These are phyloP conservation scores for Crataegus laevigata DNA, from an alignment of 306 rosid genomes.

Conservation along the genomic window DNA sequence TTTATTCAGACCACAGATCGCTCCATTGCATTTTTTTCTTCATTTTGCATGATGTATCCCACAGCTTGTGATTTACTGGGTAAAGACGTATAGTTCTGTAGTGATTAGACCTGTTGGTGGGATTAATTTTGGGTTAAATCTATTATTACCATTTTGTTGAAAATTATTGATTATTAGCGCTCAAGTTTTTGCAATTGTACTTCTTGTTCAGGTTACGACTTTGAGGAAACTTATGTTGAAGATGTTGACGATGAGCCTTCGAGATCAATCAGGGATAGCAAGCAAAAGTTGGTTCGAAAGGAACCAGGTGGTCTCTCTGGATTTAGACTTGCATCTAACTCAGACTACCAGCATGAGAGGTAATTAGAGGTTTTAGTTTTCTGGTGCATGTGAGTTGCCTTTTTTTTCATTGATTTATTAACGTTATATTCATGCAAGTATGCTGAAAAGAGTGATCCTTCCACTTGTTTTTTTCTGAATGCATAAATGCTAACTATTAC, in stretches of 20 bases:
- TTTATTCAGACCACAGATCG: not conserved
- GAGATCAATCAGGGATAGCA: slow-evolving; percentile 39
- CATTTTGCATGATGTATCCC: not conserved
- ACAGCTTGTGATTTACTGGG: not conserved
- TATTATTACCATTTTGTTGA: not conserved
- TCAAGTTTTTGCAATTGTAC: slow-evolving; percentile 9
- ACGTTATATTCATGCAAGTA: not conserved
- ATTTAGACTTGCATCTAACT: slow-evolving; percentile 63
- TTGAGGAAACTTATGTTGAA: slow-evolving; percentile 64
- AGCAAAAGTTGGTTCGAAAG: slow-evolving; percentile 41
- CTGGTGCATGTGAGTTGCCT: not conserved
- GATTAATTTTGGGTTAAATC: not conserved
- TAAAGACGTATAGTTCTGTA: not conserved
- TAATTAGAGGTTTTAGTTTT: slow-evolving; percentile 20
- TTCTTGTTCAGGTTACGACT: slow-evolving; percentile 54
- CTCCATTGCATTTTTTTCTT: not conserved
- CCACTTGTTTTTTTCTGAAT: not conserved
- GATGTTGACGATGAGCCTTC: slow-evolving; percentile 80
- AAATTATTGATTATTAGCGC: not conserved
- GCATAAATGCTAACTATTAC: slow-evolving; percentile 15
- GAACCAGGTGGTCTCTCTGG: slow-evolving; percentile 58
- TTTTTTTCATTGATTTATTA: not conserved
- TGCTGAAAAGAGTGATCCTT: not conserved
- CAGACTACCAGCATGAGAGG: slow-evolving; percentile 82
- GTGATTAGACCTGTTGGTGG: not conserved